phyloP scores from a whole-genome alignment of 2,329 filamentous ascomycete genomes.

The Colletotrichum filicis region DNA sequence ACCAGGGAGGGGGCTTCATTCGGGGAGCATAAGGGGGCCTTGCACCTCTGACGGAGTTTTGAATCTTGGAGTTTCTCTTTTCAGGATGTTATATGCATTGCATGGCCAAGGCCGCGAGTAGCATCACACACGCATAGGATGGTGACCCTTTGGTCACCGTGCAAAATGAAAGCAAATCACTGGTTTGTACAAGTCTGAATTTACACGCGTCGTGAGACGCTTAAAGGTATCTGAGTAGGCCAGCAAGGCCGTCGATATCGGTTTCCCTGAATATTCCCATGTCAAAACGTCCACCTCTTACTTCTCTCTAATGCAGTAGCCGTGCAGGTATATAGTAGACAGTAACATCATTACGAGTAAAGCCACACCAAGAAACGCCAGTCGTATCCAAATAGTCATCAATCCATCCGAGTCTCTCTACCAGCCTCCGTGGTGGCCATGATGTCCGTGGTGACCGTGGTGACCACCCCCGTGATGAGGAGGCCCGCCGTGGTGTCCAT shows the following conservation, averaged over 20 bases:
- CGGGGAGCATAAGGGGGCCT: conserved; percentile 10
- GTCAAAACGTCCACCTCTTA: background rate
- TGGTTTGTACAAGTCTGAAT: background rate
- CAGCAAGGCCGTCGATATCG: background rate
- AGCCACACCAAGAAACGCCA: background rate
- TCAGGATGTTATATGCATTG: conserved; percentile 13
- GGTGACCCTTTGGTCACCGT: background rate
- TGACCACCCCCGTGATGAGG: background rate
- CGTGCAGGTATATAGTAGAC: conserved; percentile 9
- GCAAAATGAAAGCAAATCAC: background rate
- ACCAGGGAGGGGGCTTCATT: background rate
- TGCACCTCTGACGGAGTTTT: background rate
- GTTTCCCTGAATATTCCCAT: background rate
- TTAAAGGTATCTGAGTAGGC: background rate
- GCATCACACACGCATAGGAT: background rate
- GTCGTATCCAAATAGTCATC: background rate
- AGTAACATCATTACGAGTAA: background rate
- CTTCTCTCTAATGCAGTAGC: background rate
- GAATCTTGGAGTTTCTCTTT: background rate
- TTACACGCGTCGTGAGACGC: conserved; percentile 4
- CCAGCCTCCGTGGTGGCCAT: conserved; percentile 9
- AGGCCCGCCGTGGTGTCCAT: conserved; percentile 19
- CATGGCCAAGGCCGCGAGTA: conserved; percentile 11
- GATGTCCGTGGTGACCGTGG: conserved; percentile 6
- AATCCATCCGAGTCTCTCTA: background rate